Evolutionary conservation across 1,139 yeast species (phyloP).

Genomic region (Candida sp.): DNA sequence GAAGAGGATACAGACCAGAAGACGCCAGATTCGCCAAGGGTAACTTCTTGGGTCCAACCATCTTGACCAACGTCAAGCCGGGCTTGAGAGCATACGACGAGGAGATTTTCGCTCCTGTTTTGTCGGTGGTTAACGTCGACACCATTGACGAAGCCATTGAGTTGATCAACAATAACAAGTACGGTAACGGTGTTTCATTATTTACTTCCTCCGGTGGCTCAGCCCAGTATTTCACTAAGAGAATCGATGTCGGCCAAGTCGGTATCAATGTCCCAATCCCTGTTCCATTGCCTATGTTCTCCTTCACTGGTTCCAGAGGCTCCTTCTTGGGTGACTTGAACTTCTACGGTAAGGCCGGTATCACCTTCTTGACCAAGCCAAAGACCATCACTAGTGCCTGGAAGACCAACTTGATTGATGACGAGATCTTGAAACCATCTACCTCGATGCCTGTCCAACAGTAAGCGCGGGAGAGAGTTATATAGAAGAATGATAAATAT

Average conservation of each 20-base stretch:
- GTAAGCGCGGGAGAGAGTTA: constrained; percentile 17
- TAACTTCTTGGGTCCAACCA: constrained; percentile 77
- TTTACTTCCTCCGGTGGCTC: constrained; percentile 74
- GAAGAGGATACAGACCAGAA: constrained; percentile 55
- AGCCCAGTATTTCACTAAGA: constrained; percentile 72
- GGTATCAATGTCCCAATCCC: constrained; percentile 86
- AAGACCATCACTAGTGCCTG: constrained; percentile 78
- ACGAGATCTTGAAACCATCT: constrained; percentile 53
- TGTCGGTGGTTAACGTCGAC: constrained; percentile 64
- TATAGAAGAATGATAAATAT: not conserved
- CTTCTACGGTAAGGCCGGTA: constrained; percentile 79
- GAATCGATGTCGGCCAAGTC: constrained; percentile 78
- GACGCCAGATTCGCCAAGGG: constrained; percentile 60
- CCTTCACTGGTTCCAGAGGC: constrained; percentile 80
- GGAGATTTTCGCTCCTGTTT: constrained; percentile 81
- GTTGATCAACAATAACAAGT: constrained; percentile 64
- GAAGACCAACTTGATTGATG: constrained; percentile 62
- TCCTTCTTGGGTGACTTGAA: constrained; percentile 81
- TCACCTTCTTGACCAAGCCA: constrained; percentile 74
- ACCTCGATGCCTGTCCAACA: constrained; percentile 71
- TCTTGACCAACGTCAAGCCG: constrained; percentile 64
- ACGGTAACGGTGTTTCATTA: constrained; percentile 77
- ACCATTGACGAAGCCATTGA: constrained; percentile 77
- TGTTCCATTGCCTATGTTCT: constrained; percentile 85
- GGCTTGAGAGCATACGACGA: constrained; percentile 77